These are phyloP conservation scores for Calonectria montana DNA, from an alignment of 2,329 filamentous ascomycete genomes.

Conservation along the genomic window DNA sequence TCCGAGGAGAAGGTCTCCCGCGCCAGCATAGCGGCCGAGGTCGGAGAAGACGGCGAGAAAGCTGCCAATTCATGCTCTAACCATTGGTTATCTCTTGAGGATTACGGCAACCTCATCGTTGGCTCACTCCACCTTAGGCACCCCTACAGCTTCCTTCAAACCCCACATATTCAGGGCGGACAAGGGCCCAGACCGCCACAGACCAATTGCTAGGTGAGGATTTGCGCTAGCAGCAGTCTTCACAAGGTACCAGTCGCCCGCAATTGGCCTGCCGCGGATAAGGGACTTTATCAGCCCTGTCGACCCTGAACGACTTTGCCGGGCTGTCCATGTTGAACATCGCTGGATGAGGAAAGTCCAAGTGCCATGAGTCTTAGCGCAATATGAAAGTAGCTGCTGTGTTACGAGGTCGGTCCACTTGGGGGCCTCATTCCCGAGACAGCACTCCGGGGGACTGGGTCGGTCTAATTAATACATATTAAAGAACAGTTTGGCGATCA, in stretches of 20 bases:
- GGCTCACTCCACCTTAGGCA: neutral
- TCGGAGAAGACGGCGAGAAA: neutral
- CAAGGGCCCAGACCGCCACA: neutral
- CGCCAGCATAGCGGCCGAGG: neutral
- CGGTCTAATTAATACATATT: too few relatives aligned
- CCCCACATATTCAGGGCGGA: neutral
- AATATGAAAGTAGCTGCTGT: too few relatives aligned
- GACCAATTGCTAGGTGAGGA: neutral
- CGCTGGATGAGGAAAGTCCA: too few relatives aligned
- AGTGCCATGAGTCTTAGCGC: too few relatives aligned
- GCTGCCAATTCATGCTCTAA: neutral
- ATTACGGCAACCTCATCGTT: neutral
- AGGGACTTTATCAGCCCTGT: neutral
- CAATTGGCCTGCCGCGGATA: neutral
- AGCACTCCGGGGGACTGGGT: too few relatives aligned
- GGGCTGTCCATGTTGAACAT: neutral
- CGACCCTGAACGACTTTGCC: neutral
- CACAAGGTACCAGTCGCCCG: neutral
- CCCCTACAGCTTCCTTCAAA: too few relatives aligned
- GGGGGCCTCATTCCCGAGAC: too few relatives aligned
- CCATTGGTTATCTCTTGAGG: neutral
- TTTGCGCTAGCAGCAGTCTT: neutral
- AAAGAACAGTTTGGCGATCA: too few relatives aligned
- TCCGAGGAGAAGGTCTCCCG: too few relatives aligned
- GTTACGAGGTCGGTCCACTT: too few relatives aligned